phyloP scores from a whole-genome alignment of 1,139 yeast species.

The Debaryomyces nepalensis region DNA sequence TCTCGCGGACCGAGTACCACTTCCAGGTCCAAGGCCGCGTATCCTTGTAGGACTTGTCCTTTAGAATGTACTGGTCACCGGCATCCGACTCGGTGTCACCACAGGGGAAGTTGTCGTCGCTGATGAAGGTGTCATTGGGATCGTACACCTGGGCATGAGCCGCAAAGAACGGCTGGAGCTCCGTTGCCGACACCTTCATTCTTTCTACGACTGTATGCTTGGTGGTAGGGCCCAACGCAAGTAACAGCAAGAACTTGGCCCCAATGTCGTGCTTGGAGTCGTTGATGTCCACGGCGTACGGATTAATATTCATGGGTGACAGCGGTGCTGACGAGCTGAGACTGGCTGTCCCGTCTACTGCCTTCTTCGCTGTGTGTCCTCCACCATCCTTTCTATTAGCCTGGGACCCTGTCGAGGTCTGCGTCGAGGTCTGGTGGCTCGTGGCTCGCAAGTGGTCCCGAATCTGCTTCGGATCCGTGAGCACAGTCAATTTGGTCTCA shows the following conservation, averaged over 20 bases:
- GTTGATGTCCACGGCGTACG: conserved; percentile 24
- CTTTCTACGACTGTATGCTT: conserved; percentile 19
- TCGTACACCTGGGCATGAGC: conserved; percentile 37
- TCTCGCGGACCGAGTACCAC: conserved; percentile 38
- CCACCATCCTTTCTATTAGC: conserved; percentile 5
- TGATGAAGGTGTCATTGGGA: conserved; percentile 38
- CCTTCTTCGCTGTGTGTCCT: not conserved
- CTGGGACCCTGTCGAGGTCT: not conserved
- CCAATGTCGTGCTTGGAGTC: conserved; percentile 28
- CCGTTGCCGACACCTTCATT: conserved; percentile 16
- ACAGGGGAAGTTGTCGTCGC: conserved; percentile 39
- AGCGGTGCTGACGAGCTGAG: conserved; percentile 16
- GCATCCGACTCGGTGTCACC: conserved; percentile 6
- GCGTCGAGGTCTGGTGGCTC: conserved; percentile 4
- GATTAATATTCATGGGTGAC: conserved; percentile 15
- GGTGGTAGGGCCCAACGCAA: conserved; percentile 48
- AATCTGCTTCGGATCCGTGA: conserved; percentile 37
- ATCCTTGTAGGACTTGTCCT: conserved; percentile 50
- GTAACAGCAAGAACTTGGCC: conserved; percentile 35
- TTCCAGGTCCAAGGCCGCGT: conserved; percentile 46
- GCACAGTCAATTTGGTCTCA: conserved; percentile 36
- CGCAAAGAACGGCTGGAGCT: conserved; percentile 17
- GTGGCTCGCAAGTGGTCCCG: conserved; percentile 22
- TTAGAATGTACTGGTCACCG: conserved; percentile 30
- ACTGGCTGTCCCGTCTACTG: not conserved